Percentiles rank a stretch among this genome's conserved stretches.
Conservation (phyloP, 1,139 yeast species). For the Debaryomycetaceae sp. region DNA sequence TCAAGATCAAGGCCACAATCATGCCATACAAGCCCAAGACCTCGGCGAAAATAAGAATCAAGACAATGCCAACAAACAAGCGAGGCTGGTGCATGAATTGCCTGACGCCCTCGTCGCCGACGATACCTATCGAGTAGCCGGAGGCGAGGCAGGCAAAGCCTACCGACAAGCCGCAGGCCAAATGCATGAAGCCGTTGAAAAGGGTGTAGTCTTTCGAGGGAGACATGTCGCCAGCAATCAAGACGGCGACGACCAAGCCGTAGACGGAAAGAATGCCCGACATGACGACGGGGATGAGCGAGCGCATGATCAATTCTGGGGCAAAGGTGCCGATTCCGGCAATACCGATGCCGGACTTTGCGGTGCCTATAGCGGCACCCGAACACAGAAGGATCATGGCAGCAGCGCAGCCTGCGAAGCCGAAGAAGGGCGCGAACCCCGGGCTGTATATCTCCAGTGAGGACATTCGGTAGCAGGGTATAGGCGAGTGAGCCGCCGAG, state of each 20-base stretch:
- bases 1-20: conserved; percentile 82
- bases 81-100: conserved; percentile 95
- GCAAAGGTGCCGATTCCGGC: conserved; percentile 80
- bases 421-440: conserved; percentile 87
- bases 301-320: conserved; percentile 75
- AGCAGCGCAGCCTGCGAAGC: conserved; percentile 90
- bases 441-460: conserved; percentile 55
- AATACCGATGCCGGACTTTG: conserved; percentile 97
- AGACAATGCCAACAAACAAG: conserved; percentile 85
- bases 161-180: conserved; percentile 90
- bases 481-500: conserved; percentile 14
- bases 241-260: conserved; percentile 91
- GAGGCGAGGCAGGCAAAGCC: conserved; percentile 96
- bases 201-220: conserved; percentile 72
- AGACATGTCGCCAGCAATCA: conserved; percentile 84
- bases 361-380: conserved; percentile 98
- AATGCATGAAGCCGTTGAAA: conserved; percentile 93
- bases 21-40: conserved; percentile 94
- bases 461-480: conserved; percentile 15
- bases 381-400: conserved; percentile 85
- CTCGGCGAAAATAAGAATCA: conserved; percentile 95
- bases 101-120: conserved; percentile 98
- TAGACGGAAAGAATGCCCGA: conserved; percentile 95
- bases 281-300: conserved; percentile 92
- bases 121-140: conserved; percentile 97